These are phyloP conservation scores for Phaffia australis DNA, from an alignment of 768 basidiomycete species.

Conservation along the genomic window DNA sequence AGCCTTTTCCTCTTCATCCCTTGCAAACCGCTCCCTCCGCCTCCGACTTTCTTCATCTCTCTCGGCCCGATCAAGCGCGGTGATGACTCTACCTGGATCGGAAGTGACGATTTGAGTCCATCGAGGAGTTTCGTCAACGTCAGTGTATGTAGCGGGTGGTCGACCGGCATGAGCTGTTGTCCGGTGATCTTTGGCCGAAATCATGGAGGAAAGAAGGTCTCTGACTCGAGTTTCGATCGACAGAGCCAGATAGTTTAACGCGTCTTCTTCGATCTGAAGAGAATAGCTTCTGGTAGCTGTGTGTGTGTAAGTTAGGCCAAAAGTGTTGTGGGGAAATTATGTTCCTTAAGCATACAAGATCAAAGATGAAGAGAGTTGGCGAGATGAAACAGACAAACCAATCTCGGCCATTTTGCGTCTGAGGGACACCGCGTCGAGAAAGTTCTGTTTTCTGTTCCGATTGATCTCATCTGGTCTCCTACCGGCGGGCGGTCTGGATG, in stretches of 20 bases:
- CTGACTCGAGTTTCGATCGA: slow-evolving; percentile 49
- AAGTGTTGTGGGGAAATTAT: background rate
- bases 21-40: slow-evolving; percentile 58
- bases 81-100: slow-evolving; percentile 68
- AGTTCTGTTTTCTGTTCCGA: slow-evolving; percentile 3
- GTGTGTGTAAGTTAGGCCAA: too few relatives aligned
- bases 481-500: background rate
- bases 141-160: slow-evolving; percentile 43
- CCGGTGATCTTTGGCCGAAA: slow-evolving; percentile 39
- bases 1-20: slow-evolving; percentile 65
- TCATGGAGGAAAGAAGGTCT: slow-evolving; percentile 28
- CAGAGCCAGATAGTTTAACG: slow-evolving; percentile 65
- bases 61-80: slow-evolving; percentile 63
- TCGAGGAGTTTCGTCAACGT: slow-evolving; percentile 53
- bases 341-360: background rate
- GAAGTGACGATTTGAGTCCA: slow-evolving; percentile 68
- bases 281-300: slow-evolving; percentile 1
- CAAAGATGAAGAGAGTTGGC: background rate
- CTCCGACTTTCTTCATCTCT: slow-evolving; percentile 70
- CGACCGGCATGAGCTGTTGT: slow-evolving; percentile 45
- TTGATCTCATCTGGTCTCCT: background rate
- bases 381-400: slow-evolving; percentile 3
- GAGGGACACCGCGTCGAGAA: slow-evolving; percentile 16
- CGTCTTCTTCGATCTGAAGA: slow-evolving; percentile 47
- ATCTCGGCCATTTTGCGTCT: slow-evolving; percentile 8